These are phyloP conservation scores for Blastomyces emzantsi DNA, from an alignment of 2,329 filamentous ascomycete species.

Conservation along the genomic window DNA sequence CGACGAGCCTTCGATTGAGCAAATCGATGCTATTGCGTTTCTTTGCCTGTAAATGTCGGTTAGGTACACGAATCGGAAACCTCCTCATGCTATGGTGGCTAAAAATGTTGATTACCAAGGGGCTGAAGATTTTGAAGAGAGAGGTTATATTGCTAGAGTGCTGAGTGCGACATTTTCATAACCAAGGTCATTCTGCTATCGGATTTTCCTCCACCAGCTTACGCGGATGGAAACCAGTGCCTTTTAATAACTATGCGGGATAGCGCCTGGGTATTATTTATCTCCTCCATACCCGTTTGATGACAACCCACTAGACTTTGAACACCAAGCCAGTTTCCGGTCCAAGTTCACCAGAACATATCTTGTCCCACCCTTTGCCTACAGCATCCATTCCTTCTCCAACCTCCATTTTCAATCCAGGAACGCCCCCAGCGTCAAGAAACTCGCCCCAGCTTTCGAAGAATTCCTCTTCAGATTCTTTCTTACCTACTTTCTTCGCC, in stretches of 20 bases:
- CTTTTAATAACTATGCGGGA: not conserved
- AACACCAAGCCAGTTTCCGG: conserved; percentile 2
- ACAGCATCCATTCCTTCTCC: conserved; percentile 4
- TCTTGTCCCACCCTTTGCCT: conserved; percentile 1
- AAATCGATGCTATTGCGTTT: not conserved
- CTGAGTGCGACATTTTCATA: not conserved
- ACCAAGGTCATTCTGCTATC: not conserved
- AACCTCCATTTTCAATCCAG: not conserved
- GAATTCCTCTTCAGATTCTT: conserved; percentile 2
- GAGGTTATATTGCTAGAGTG: not conserved
- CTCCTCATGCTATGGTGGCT: not conserved
- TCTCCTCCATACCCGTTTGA: not conserved
- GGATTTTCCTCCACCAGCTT: not conserved
- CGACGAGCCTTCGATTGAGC: not conserved
- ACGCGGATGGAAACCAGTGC: no score
- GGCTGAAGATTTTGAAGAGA: not conserved
- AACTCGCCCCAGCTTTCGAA: not conserved
- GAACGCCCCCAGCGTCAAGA: not conserved
- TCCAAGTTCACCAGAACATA: not conserved
- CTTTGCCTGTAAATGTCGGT: not conserved
- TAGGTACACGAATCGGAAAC: not conserved
- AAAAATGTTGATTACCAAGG: not conserved
- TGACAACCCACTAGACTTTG: not conserved
- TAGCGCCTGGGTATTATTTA: not conserved
- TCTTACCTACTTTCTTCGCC: conserved; percentile 1